Evolutionary conservation across 2,329 filamentous ascomycete species (phyloP).

Genomic region (Monosporascus cannonballus): DNA sequence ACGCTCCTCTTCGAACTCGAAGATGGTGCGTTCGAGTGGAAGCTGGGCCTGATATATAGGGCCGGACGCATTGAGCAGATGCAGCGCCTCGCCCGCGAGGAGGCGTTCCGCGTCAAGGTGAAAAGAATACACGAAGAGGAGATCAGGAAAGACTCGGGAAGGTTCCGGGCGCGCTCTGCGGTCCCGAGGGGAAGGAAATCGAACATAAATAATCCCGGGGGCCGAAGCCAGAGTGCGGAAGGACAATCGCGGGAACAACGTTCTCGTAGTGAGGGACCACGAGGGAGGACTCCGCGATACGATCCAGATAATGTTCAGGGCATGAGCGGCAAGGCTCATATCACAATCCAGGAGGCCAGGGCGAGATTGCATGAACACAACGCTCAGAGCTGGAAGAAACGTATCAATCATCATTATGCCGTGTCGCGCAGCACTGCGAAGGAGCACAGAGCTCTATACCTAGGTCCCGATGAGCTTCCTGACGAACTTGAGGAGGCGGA

Average conservation of each 20-base stretch:
- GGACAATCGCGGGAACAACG: slow-evolving; percentile 26
- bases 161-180: slow-evolving; percentile 49
- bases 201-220: slow-evolving; percentile 28
- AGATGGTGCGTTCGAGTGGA: slow-evolving; percentile 96
- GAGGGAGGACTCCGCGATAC: slow-evolving; percentile 56
- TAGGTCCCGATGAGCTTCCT: slow-evolving; percentile 73
- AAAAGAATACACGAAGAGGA: slow-evolving; percentile 76
- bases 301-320: slow-evolving; percentile 68
- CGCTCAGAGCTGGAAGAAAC: slow-evolving; percentile 83
- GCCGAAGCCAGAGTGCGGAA: slow-evolving; percentile 53
- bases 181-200: slow-evolving; percentile 32
- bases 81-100: slow-evolving; percentile 82
- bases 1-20: slow-evolving; percentile 88
- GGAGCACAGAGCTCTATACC: slow-evolving; percentile 74
- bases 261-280: slow-evolving; percentile 26
- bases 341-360: slow-evolving; percentile 71
- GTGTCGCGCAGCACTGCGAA: slow-evolving; percentile 68
- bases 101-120: slow-evolving; percentile 81
- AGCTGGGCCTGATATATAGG: slow-evolving; percentile 88
- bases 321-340: slow-evolving; percentile 64
- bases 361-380: slow-evolving; percentile 73
- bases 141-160: slow-evolving; percentile 44
- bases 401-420: slow-evolving; percentile 71
- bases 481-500: slow-evolving; percentile 80
- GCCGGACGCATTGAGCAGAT: slow-evolving; percentile 83